A percentile compares a stretch with the other conserved stretches of the same genome.
phyloP scores from a whole-genome alignment of 1,139 yeast species.

The Spathaspora sp. region DNA sequence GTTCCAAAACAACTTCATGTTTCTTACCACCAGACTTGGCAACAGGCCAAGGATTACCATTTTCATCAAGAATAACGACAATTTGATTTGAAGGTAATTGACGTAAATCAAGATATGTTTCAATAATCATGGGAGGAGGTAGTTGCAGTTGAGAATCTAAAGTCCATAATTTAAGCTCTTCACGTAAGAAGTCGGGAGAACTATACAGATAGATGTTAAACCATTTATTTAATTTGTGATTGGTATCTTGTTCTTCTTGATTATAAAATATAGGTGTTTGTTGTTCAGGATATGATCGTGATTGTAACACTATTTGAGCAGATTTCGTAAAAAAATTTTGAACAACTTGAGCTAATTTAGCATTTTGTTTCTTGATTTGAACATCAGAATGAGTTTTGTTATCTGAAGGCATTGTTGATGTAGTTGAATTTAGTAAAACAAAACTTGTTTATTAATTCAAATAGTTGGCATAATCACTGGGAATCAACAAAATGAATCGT shows the following conservation, averaged over 20 bases:
- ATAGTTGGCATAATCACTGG: background rate
- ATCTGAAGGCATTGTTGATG: constrained; percentile 2
- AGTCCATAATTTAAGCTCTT: constrained; percentile 64
- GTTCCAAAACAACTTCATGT: constrained; percentile 81
- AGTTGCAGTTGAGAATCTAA: constrained; percentile 11
- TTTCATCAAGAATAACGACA: constrained; percentile 56
- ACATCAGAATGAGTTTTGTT: constrained; percentile 10
- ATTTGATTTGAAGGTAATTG: constrained; percentile 59
- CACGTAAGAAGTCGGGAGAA: constrained; percentile 46
- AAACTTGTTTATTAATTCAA: background rate
- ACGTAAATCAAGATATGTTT: constrained; percentile 75
- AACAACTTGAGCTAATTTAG: constrained; percentile 45
- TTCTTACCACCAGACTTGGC: constrained; percentile 48
- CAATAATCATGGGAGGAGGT: constrained; percentile 77
- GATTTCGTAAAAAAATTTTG: constrained; percentile 73
- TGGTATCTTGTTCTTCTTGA: constrained; percentile 3
- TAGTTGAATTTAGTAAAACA: background rate
- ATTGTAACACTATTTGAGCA: constrained; percentile 50
- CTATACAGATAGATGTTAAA: constrained; percentile 61
- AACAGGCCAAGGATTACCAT: constrained; percentile 41
- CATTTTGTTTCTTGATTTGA: constrained; percentile 24
- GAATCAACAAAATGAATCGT: too few relatives aligned
- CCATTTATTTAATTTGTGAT: constrained; percentile 51
- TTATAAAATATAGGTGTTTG: constrained; percentile 4
- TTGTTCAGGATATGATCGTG: constrained; percentile 18